Percentiles rank a stretch among this genome's conserved stretches.
Conservation (phyloP, 768 basidiomycete species). For the Boletus coccyginus region DNA sequence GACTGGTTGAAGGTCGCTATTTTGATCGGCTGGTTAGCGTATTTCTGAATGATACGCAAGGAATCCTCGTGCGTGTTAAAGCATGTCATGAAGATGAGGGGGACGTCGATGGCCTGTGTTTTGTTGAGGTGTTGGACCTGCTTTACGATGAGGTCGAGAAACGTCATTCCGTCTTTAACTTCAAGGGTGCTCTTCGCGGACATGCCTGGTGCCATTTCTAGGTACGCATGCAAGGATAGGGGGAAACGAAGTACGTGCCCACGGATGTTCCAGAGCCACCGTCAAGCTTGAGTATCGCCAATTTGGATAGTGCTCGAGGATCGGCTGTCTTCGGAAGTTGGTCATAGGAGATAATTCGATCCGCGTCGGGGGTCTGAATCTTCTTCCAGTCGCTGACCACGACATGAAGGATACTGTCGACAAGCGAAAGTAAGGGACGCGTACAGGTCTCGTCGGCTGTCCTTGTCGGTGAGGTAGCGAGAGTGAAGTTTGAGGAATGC, state of each 20-base stretch:
- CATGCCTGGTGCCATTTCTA: slow-evolving; percentile 48
- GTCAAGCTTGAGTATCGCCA: slow-evolving; percentile 94
- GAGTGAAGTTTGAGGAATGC: slow-evolving; percentile 96
- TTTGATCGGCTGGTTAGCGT: slow-evolving; percentile 90
- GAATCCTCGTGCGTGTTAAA: slow-evolving; percentile 99
- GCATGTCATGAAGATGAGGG: slow-evolving; percentile 98
- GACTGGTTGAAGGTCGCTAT: slow-evolving; percentile 94
- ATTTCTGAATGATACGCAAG: slow-evolving; percentile 94
- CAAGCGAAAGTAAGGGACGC: slow-evolving; percentile 28
- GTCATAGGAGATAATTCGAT: slow-evolving; percentile 84
- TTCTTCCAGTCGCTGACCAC: slow-evolving; percentile 78
- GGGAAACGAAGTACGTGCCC: slow-evolving; percentile 46
- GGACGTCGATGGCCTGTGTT: slow-evolving; percentile 79
- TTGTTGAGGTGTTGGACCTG: slow-evolving; percentile 97
- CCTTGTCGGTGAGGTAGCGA: slow-evolving; percentile 87
- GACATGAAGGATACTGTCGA: slow-evolving; percentile 3
- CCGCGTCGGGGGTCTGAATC: slow-evolving; percentile 81
- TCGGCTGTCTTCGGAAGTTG: slow-evolving; percentile 59
- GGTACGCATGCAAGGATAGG: background rate
- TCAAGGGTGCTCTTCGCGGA: slow-evolving; percentile 92
- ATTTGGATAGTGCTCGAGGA: slow-evolving; percentile 76
- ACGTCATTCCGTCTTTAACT: slow-evolving; percentile 97
- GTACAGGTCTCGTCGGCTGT: slow-evolving; percentile 84
- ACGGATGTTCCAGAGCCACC: slow-evolving; percentile 91
- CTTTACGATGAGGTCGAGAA: slow-evolving; percentile 90